These are phyloP conservation scores for Porcisia hertigi DNA, from an alignment of 208 protist genomes.

Conservation along the genomic window DNA sequence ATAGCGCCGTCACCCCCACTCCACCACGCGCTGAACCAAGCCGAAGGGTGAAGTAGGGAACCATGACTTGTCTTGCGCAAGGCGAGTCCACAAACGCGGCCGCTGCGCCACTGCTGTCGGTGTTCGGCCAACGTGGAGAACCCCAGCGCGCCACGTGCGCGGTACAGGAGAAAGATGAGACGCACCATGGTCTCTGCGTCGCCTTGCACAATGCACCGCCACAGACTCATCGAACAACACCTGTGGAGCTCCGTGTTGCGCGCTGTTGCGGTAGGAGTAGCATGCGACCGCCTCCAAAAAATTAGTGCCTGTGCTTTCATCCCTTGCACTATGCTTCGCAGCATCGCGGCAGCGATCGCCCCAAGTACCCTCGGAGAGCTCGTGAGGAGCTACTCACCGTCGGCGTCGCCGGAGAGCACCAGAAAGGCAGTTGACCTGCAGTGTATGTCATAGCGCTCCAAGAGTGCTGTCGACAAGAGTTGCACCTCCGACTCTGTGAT, in stretches of 20 bases:
- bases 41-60: neutral
- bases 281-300: slow-evolving; percentile 28
- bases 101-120: slow-evolving; percentile 15
- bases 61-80: slow-evolving; percentile 2
- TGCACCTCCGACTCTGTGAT: neutral
- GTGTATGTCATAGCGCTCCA: slow-evolving; percentile 13
- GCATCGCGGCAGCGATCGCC: slow-evolving; percentile 40
- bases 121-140: slow-evolving; percentile 28
- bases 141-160: slow-evolving; percentile 39
- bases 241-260: neutral
- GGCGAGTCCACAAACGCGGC: neutral
- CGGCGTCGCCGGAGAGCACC: slow-evolving; percentile 2
- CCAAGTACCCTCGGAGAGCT: slow-evolving; percentile 27
- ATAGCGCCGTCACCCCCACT: neutral
- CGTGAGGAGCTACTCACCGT: slow-evolving; percentile 34
- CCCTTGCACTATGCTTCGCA: slow-evolving; percentile 22
- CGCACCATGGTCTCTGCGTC: slow-evolving; percentile 67
- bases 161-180: slow-evolving; percentile 73
- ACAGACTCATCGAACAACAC: slow-evolving; percentile 48
- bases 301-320: slow-evolving; percentile 34
- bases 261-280: neutral
- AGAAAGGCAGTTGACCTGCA: neutral
- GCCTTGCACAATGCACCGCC: slow-evolving; percentile 43
- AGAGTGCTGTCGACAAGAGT: slow-evolving; percentile 8
- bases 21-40: slow-evolving; percentile 13